A percentile compares a stretch with the other conserved stretches of the same genome.
These are phyloP conservation scores for Casuarina equisetifolia DNA, from an alignment of 306 rosid species.

Conservation along the genomic window DNA sequence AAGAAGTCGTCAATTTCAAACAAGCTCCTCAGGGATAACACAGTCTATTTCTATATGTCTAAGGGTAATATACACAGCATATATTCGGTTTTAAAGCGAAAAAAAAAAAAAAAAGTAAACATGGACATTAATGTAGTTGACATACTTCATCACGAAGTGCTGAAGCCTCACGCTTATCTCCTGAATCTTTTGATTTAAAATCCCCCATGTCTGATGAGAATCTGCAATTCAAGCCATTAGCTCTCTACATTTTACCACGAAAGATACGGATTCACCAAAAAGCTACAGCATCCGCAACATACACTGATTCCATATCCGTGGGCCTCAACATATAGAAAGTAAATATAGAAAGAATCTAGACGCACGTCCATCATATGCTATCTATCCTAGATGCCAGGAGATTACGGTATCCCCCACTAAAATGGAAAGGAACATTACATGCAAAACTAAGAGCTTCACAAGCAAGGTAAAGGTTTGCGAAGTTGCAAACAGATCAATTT, in stretches of 20 bases:
- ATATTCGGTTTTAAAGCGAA: neutral
- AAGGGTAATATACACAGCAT: slow-evolving; percentile 1
- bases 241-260: neutral
- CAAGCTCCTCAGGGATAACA: slow-evolving; percentile 9
- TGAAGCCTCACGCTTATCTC: slow-evolving; percentile 66
- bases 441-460: neutral
- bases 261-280: neutral
- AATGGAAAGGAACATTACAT: neutral
- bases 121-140: slow-evolving; percentile 1
- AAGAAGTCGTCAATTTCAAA: slow-evolving; percentile 23
- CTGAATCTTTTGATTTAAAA: slow-evolving; percentile 56
- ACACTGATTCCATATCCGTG: neutral
- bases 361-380: neutral
- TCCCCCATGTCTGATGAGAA: slow-evolving; percentile 53
- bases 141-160: slow-evolving; percentile 84
- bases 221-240: slow-evolving; percentile 48
- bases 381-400: neutral
- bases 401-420: no score
- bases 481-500: neutral
- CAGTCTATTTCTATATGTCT: neutral
- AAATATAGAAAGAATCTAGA: neutral
- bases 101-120: neutral
- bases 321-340: no score
- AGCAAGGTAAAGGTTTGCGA: neutral
- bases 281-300: slow-evolving; percentile 4